phyloP scores from a whole-genome alignment of 1,284 basidiomycete species.

The Ganoderma lingzhi region DNA sequence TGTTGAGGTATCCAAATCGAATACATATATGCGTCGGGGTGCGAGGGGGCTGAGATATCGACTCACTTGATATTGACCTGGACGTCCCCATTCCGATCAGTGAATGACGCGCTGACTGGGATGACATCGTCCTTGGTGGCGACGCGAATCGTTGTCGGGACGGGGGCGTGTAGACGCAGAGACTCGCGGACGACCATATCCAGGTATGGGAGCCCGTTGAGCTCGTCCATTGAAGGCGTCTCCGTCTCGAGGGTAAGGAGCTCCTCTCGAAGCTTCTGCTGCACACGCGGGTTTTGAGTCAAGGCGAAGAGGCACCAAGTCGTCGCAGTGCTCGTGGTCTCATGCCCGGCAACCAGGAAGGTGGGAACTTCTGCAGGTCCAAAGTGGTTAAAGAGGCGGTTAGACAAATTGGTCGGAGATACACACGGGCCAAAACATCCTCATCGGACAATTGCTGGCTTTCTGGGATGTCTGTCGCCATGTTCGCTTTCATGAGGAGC shows the following conservation, averaged over 20 bases:
- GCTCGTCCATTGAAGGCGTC: constrained; percentile 61
- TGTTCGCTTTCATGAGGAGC: constrained; percentile 54
- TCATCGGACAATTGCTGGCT: constrained; percentile 58
- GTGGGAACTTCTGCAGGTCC: constrained; percentile 24
- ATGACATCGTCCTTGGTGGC: constrained; percentile 58
- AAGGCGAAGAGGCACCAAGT: constrained; percentile 76
- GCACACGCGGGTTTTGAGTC: constrained; percentile 58
- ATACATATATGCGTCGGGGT: neutral
- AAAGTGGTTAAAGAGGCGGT: neutral
- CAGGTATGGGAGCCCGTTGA: constrained; percentile 65
- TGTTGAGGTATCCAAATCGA: constrained; percentile 36
- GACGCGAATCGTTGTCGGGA: constrained; percentile 60
- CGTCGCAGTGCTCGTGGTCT: constrained; percentile 60
- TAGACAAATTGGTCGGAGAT: constrained; percentile 1
- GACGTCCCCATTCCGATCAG: constrained; percentile 40
- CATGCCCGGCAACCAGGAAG: constrained; percentile 77
- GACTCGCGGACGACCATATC: constrained; percentile 76
- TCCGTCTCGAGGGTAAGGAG: constrained; percentile 50
- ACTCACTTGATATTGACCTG: constrained; percentile 39
- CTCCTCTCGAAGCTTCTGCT: constrained; percentile 77
- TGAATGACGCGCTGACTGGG: constrained; percentile 43
- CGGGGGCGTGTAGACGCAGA: constrained; percentile 71
- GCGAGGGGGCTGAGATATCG: neutral
- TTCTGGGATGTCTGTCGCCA: constrained; percentile 51
- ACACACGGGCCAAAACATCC: constrained; percentile 63